Evolutionary conservation across 306 rosid genomes (phyloP), one percentile per base, ranked within the genome.

Genomic region (Vigna radiata): DNA sequence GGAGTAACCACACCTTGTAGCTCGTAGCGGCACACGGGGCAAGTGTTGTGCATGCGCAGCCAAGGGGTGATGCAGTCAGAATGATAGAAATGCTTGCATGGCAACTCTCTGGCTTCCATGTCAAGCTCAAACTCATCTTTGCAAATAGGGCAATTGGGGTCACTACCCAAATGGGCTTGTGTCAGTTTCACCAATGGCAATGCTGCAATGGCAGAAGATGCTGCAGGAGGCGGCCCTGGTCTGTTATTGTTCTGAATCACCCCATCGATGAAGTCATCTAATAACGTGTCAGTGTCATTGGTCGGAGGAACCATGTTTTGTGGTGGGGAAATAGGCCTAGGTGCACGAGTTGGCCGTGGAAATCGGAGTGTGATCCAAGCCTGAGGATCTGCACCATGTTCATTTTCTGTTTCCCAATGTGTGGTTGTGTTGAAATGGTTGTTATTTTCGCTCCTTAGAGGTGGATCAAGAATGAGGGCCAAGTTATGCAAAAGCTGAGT

Each of bases 31-130:
- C 95, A 90, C 8, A 91, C 86, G 2, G 98, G 98, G 58, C 98
- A 91, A 0, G 98, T 85, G 23, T 86, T 93, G 58, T 87, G 97
- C 43, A 87, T 56, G 1, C 67, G 67, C 37, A 93, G 85, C 98
- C 98, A 93, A 6, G 98, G 92, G 1, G 78, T 58, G 43, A 93
- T 77, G 63, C 98, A 93, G 17, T 85, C 90, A 0, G 85, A 80
- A 79, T 93, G 98, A 55, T 91, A 93, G 77, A 91, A 82, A 80
- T 93, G 98, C 25, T 68, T 85, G 85, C 98, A 93, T 1, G 98
- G 95, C 78, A 91, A 68, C 58, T 89, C 93, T 18, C 70, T 87
- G 48, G 76, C 91, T 73, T 89, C 91, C 44, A 48, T 86, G 2
- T 73, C 91, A 16, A 91, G 17, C 68, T 65, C 76, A 61, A 93